Conservation (phyloP, 768 basidiomycete species). For the Zangia roseola region DNA sequence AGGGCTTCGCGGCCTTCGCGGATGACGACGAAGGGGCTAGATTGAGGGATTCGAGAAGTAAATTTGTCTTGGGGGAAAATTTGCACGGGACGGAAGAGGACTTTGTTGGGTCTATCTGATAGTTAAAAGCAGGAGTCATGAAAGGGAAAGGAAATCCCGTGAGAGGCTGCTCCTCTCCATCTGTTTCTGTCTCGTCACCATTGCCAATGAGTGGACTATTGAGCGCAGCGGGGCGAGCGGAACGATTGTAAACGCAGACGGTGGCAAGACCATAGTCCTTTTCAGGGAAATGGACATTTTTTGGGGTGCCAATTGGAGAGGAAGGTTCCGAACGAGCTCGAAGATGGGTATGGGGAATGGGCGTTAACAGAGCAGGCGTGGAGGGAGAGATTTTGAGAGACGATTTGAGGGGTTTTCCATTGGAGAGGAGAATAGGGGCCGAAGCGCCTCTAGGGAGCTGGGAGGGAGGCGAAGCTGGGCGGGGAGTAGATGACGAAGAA, state of each 20-base stretch:
- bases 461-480: slow-evolving; percentile 6
- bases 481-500: not conserved
- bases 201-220: slow-evolving; percentile 14
- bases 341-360: slow-evolving; percentile 13
- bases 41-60: slow-evolving; percentile 39
- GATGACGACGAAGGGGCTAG: slow-evolving; percentile 21
- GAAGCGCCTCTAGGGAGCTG: slow-evolving; percentile 35
- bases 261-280: slow-evolving; percentile 59
- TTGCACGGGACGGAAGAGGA: slow-evolving; percentile 13
- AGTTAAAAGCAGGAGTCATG: slow-evolving; percentile 12
- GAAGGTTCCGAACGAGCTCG: slow-evolving; percentile 59
- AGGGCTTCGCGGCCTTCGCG: slow-evolving; percentile 11
- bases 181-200: slow-evolving; percentile 47
- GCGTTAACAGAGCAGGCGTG: slow-evolving; percentile 9
- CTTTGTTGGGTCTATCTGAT: slow-evolving; percentile 21
- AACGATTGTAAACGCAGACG: slow-evolving; percentile 60
- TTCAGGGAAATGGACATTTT: slow-evolving; percentile 88
- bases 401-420: slow-evolving; percentile 84
- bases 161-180: slow-evolving; percentile 24
- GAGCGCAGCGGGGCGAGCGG: slow-evolving; percentile 67
- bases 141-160: slow-evolving; percentile 27
- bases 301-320: slow-evolving; percentile 54
- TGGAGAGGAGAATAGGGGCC: slow-evolving; percentile 53
- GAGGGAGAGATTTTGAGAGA: slow-evolving; percentile 62
- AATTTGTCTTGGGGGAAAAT: slow-evolving; percentile 21